phyloP scores from a whole-genome alignment of 1,139 yeast species.

The Debaryomyces robertsiae region DNA sequence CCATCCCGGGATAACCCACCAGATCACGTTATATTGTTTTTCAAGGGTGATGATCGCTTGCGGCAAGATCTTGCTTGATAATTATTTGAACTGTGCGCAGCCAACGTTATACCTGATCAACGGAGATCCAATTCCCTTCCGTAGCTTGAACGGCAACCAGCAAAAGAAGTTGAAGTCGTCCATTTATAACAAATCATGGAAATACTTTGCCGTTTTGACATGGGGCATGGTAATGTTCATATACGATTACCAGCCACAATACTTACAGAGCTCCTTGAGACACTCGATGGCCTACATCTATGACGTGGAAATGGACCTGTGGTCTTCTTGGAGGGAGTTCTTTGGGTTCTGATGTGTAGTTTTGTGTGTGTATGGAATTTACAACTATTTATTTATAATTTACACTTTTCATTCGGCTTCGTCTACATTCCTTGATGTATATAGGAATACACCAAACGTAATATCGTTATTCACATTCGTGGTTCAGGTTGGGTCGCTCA shows the following conservation, averaged over 20 bases:
- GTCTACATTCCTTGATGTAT: conserved; percentile 2
- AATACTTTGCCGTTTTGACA: conserved; percentile 62
- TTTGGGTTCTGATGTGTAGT: conserved; percentile 31
- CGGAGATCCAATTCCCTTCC: conserved; percentile 28
- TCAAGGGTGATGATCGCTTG: conserved; percentile 58
- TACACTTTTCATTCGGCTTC: conserved; percentile 1
- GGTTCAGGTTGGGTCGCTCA: too few relatives aligned
- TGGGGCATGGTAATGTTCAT: conserved; percentile 81
- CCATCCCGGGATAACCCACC: conserved; percentile 56
- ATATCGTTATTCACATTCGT: too few relatives aligned
- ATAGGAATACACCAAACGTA: too few relatives aligned
- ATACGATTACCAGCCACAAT: conserved; percentile 63
- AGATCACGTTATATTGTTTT: conserved; percentile 63
- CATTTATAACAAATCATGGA: conserved; percentile 57
- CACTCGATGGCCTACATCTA: conserved; percentile 75
- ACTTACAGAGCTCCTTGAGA: conserved; percentile 66
- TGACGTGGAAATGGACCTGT: conserved; percentile 51
- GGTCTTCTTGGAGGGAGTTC: conserved; percentile 48
- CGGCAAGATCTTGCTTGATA: conserved; percentile 49
- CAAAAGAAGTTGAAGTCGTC: conserved; percentile 35
- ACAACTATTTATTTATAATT: background rate
- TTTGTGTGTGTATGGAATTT: background rate
- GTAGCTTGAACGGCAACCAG: conserved; percentile 34
- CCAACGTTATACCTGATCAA: conserved; percentile 32
- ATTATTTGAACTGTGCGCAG: conserved; percentile 38